Evolutionary conservation across 2,329 filamentous ascomycete species (phyloP), one percentile per base, ranked within the genome.

Genomic region (Annulohypoxylon truncatum): DNA sequence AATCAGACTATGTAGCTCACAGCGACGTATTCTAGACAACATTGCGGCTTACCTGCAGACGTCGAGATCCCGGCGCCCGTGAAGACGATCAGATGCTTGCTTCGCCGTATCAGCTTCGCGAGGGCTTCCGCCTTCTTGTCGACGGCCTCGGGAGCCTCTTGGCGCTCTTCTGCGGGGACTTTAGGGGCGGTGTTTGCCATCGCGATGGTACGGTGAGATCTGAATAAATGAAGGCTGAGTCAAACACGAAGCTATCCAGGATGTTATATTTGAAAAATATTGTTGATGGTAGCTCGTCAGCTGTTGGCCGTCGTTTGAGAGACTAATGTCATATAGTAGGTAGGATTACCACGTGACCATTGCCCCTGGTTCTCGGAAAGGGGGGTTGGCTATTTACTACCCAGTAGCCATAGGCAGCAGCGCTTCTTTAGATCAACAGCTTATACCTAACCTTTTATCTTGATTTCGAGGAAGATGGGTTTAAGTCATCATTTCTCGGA

Each of bases 11-110:
- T 47, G 47, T 28, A 12, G 10, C 48, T 28, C 12, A 7, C 31
- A 47, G 12, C 13, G 33, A 18, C 35, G 15, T 29, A 9, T 18
- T 40, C 9, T 10, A 15, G 15, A 13, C n/a, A n/a, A n/a, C 3
- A n/a, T 26, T 7, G 0, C 0, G 10, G 44, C 73, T 67, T 24
- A 79, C 80, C 81, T 1, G 82, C 81, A 13, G 82, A 83, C 3
- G 81, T 84, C 2, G 82, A 84, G 7, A 84, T 72, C 0, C 82
- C 82, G 0, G 82, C 82, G 0, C 82, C 82, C 0, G 82, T 84
- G 50, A 83, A 84, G 0, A 76, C 79, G 8, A 84, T 81, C 13
- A 84, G 78, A 66, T 84, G 81, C 24, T 79, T 81, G 76, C 80
- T 82, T 33, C 75, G 77, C 20, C 66, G 72, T 22, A 84, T 83